These are phyloP conservation scores for Colletotrichum sp. DNA, from an alignment of 2,329 filamentous ascomycete genomes.

Conservation along the genomic window DNA sequence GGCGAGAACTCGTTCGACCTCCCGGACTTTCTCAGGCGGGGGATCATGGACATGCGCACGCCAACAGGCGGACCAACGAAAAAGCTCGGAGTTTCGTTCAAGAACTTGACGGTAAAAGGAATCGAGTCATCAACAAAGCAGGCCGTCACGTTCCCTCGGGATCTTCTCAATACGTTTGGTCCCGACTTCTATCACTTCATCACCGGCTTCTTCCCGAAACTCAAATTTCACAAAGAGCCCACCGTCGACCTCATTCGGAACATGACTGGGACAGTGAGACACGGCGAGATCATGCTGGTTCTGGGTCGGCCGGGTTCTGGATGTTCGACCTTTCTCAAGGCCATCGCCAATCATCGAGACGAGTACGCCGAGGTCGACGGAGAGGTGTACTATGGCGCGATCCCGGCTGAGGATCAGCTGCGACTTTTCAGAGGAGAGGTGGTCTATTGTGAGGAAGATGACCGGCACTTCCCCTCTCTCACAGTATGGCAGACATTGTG, in stretches of 20 bases:
- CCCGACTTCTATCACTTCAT: constrained; percentile 76
- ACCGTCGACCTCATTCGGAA: constrained; percentile 33
- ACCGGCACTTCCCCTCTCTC: constrained; percentile 74
- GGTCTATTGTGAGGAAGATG: constrained; percentile 80
- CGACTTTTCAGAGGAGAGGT: constrained; percentile 77
- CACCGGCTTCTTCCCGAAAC: constrained; percentile 38
- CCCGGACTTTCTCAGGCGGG: constrained; percentile 73
- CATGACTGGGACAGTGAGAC: constrained; percentile 38
- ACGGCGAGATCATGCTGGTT: constrained; percentile 43
- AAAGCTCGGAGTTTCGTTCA: constrained; percentile 79
- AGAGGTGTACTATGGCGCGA: constrained; percentile 74
- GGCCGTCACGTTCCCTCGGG: constrained; percentile 75
- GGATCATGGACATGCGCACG: constrained; percentile 76
- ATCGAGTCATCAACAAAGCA: constrained; percentile 70
- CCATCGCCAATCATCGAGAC: constrained; percentile 72
- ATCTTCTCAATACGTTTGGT: constrained; percentile 79
- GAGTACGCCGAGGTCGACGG: constrained; percentile 71
- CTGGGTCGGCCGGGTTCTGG: constrained; percentile 77
- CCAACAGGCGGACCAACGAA: constrained; percentile 70
- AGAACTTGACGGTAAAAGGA: constrained; percentile 77
- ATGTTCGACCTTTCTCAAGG: constrained; percentile 79
- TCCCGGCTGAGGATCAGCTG: constrained; percentile 70
- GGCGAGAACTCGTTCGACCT: constrained; percentile 59
- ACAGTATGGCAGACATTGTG: constrained; percentile 80
- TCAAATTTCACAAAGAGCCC: constrained; percentile 26